Conservation (phyloP, 2,329 filamentous ascomycete species). For the Sarocladiaceae sp. region DNA sequence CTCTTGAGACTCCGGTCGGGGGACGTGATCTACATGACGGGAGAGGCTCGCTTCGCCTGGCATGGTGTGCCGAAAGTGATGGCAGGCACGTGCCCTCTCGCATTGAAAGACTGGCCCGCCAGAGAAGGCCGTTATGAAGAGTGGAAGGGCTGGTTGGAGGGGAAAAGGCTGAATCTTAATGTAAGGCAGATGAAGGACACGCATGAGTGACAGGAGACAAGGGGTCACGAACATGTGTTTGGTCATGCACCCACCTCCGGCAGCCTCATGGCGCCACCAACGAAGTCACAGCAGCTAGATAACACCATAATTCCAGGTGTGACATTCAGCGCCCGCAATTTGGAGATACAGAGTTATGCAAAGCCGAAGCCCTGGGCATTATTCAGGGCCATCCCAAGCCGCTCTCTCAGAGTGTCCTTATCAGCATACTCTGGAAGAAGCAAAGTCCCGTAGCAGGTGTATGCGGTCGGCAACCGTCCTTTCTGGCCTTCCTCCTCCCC, state of each 20-base stretch:
- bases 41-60: conserved; percentile 80
- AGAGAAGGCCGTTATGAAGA: conserved; percentile 44
- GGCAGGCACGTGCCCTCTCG: conserved; percentile 68
- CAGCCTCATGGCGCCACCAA: no score
- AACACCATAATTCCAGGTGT: no score
- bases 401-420: conserved; percentile 62
- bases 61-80: conserved; percentile 90
- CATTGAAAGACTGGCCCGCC: conserved; percentile 69
- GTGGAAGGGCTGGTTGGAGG: conserved; percentile 84
- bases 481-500: conserved; percentile 51
- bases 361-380: conserved; percentile 88
- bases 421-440: conserved; percentile 76
- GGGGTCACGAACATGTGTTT: no score
- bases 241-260: no score
- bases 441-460: conserved; percentile 89
- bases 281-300: no score
- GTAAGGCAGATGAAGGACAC: conserved; percentile 78
- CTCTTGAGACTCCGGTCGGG: conserved; percentile 70
- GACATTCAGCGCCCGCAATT: no score
- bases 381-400: conserved; percentile 77
- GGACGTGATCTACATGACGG: conserved; percentile 85
- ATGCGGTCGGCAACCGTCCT: conserved; percentile 70
- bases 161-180: conserved; percentile 87
- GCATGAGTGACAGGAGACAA: conserved; percentile 4
- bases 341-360: no score